Evolutionary conservation across 768 basidiomycete species (phyloP).

Genomic region (Pleurotus giganteus): DNA sequence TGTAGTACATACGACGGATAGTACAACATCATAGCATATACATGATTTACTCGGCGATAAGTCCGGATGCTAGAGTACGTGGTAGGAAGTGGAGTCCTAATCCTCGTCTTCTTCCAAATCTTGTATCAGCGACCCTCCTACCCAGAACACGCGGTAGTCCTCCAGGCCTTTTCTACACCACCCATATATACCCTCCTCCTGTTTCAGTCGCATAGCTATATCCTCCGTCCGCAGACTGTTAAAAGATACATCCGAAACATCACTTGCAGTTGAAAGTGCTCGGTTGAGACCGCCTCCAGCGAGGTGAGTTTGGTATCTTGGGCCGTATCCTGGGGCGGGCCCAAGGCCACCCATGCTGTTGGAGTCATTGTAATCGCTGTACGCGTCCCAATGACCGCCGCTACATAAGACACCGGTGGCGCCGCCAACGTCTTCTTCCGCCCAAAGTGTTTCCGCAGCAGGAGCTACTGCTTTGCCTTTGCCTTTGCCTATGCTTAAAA

Average conservation of each 20-base stretch:
- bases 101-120: conserved; percentile 28
- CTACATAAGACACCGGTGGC: conserved; percentile 54
- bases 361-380: conserved; percentile 24
- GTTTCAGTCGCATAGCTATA: conserved; percentile 39
- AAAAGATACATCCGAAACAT: conserved; percentile 41
- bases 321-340: not conserved
- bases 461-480: conserved; percentile 34
- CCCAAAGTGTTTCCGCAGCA: conserved; percentile 42
- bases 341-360: not conserved
- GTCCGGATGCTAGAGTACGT: no score
- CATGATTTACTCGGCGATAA: no score
- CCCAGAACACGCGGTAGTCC: conserved; percentile 84
- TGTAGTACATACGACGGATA: no score
- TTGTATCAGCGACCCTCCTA: conserved; percentile 53
- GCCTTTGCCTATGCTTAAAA: conserved; percentile 52
- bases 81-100: not conserved
- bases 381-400: conserved; percentile 52
- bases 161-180: conserved; percentile 73
- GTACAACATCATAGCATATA: no score
- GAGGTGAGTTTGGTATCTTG: conserved; percentile 23
- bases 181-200: conserved; percentile 70
- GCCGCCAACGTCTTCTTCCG: conserved; percentile 65
- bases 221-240: conserved; percentile 56
- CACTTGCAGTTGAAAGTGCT: conserved; percentile 42
- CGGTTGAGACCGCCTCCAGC: conserved; percentile 31